Conservation (phyloP, 345 rosid species). For the Durio zibethinus region DNA sequence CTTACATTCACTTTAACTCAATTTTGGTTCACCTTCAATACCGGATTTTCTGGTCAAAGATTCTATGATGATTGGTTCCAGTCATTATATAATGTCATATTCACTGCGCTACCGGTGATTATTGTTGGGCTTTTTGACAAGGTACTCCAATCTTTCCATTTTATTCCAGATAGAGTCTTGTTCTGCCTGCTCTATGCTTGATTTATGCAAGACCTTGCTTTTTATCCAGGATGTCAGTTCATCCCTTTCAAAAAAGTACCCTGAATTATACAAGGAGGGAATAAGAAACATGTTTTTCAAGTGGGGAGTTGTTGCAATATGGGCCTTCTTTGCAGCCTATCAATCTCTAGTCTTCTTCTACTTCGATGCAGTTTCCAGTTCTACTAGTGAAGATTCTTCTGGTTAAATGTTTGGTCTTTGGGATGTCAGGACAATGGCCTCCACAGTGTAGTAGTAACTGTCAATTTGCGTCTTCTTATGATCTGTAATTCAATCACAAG, state of each 20-base stretch:
- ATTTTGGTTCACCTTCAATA: conserved; percentile 98
- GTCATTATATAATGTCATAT: conserved; percentile 86
- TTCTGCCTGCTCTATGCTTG: background rate
- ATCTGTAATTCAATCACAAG: conserved; percentile 88
- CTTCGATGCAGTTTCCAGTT: conserved; percentile 59
- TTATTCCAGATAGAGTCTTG: background rate
- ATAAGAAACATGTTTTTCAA: conserved; percentile 79
- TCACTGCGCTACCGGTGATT: conserved; percentile 92
- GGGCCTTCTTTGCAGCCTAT: conserved; percentile 86
- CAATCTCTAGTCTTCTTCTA: conserved; percentile 83
- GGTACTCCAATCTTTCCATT: conserved; percentile 40
- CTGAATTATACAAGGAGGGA: no score
- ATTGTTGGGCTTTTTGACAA: conserved; percentile 93
- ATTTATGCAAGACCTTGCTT: background rate
- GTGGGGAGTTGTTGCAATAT: conserved; percentile 84
- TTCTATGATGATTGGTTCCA: no score
- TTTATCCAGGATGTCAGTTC: conserved; percentile 85
- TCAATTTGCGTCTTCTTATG: conserved; percentile 91
- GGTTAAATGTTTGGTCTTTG: conserved; percentile 90
- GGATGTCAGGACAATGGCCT: conserved; percentile 98
- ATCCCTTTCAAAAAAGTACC: no score
- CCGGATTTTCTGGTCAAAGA: conserved; percentile 99
- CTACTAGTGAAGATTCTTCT: conserved; percentile 55
- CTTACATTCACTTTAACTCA: conserved; percentile 96
- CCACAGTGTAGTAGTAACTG: conserved; percentile 90